Evolutionary conservation across 805 yeast genomes (phyloP).

Genomic region (Metschnikowia borealis): DNA sequence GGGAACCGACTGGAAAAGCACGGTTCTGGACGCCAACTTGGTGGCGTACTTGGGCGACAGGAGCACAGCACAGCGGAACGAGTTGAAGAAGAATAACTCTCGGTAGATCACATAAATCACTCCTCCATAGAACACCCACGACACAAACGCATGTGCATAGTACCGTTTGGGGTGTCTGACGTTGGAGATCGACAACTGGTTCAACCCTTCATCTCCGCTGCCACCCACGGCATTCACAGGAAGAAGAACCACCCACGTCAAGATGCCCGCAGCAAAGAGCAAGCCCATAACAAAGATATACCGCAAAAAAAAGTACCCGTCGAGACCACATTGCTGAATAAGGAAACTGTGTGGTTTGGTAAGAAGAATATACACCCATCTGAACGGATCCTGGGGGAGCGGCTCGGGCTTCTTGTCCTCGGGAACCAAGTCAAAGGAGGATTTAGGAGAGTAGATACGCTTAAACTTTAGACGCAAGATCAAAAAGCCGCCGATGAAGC

Average conservation of each 20-base stretch:
- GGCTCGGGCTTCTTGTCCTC: conserved; percentile 66
- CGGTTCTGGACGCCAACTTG: conserved; percentile 72
- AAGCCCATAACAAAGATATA: conserved; percentile 58
- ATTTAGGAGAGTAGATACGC: conserved; percentile 81
- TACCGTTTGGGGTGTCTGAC: conserved; percentile 57
- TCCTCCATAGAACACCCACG: conserved; percentile 74
- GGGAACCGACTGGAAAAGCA: conserved; percentile 82
- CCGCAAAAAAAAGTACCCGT: conserved; percentile 86
- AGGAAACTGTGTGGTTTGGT: conserved; percentile 69
- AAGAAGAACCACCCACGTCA: conserved; percentile 65
- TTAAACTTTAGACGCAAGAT: conserved; percentile 61
- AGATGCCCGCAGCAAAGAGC: conserved; percentile 42
- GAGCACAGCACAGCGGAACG: conserved; percentile 71
- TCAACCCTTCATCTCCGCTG: conserved; percentile 59
- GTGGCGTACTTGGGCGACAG: conserved; percentile 79
- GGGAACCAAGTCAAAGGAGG: conserved; percentile 54
- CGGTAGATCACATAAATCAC: conserved; percentile 73
- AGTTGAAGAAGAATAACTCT: conserved; percentile 73
- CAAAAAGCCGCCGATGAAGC: conserved; percentile 59
- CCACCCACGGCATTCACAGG: conserved; percentile 80
- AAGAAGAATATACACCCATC: conserved; percentile 66
- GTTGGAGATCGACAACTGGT: conserved; percentile 74
- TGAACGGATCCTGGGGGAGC: conserved; percentile 60
- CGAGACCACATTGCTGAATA: conserved; percentile 86
- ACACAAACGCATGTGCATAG: conserved; percentile 80